These are phyloP conservation scores for Fusarium humuli DNA, from an alignment of 2,329 filamentous ascomycete species.

Conservation along the genomic window DNA sequence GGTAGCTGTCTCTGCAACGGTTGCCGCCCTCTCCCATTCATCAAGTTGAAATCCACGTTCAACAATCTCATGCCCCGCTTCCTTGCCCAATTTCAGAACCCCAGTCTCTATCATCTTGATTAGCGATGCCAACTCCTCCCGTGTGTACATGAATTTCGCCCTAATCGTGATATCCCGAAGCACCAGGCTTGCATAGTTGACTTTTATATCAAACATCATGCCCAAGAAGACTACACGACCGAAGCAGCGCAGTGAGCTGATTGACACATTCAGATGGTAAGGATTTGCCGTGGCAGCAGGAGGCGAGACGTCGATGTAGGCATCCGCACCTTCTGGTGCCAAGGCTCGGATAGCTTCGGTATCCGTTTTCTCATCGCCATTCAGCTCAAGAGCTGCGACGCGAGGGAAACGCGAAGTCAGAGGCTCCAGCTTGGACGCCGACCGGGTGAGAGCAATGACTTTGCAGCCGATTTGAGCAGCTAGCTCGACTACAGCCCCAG, in stretches of 20 bases:
- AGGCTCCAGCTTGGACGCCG: slow-evolving; percentile 10
- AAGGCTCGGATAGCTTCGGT: not conserved
- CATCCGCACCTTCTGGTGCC: slow-evolving; percentile 13
- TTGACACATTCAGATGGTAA: slow-evolving; percentile 17
- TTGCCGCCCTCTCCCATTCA: slow-evolving; percentile 28
- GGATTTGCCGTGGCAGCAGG: slow-evolving; percentile 14
- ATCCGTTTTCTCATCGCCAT: slow-evolving; percentile 21
- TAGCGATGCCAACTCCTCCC: slow-evolving; percentile 14
- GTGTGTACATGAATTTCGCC: slow-evolving; percentile 30
- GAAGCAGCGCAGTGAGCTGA: not conserved
- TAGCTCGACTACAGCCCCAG: slow-evolving; percentile 26
- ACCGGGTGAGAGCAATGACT: slow-evolving; percentile 34
- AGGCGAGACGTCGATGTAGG: slow-evolving; percentile 35
- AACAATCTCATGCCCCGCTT: slow-evolving; percentile 30
- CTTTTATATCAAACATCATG: slow-evolving; percentile 20
- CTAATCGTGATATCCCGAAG: slow-evolving; percentile 24
- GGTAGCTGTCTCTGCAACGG: slow-evolving; percentile 9
- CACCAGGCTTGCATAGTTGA: slow-evolving; percentile 29
- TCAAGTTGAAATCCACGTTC: slow-evolving; percentile 7
- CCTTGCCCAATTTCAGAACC: slow-evolving; percentile 24
- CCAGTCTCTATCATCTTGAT: slow-evolving; percentile 33
- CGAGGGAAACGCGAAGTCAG: slow-evolving; percentile 12
- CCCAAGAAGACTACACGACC: slow-evolving; percentile 20
- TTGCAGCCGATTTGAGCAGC: slow-evolving; percentile 34
- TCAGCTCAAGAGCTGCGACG: slow-evolving; percentile 14